Conservation (phyloP, 441 rosid species). For the Pelargonium citronellum region DNA sequence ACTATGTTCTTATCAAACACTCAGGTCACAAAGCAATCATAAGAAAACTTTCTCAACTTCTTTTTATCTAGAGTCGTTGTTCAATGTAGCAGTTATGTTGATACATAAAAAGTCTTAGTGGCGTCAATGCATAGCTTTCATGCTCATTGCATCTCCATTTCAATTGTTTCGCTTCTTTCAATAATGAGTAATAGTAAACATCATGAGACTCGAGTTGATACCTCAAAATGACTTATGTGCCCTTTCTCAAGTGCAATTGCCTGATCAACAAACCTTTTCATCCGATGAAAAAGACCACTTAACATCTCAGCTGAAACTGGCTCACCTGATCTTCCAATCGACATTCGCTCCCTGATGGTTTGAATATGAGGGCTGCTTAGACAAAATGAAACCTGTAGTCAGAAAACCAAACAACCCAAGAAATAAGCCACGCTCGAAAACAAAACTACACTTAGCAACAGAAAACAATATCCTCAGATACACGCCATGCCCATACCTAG, state of each 20-base stretch:
- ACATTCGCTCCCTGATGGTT: constrained; percentile 71
- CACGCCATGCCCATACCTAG: constrained; percentile 40
- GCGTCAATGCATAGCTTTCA: neutral
- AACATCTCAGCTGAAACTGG: constrained; percentile 56
- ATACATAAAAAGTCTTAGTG: too few relatives aligned
- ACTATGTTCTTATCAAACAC: too few relatives aligned
- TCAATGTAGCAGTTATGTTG: too few relatives aligned
- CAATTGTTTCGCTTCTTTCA: neutral
- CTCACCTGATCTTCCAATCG: constrained; percentile 48
- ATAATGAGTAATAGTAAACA: neutral
- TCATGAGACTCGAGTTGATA: constrained; percentile 17
- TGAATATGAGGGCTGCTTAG: constrained; percentile 63
- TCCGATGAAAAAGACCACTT: constrained; percentile 43
- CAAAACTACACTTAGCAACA: neutral
- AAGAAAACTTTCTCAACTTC: too few relatives aligned
- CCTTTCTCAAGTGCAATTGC: constrained; percentile 55
- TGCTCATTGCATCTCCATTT: neutral
- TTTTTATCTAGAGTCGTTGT: too few relatives aligned
- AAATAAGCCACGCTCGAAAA: neutral
- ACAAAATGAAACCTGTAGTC: constrained; percentile 20
- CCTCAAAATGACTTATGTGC: constrained; percentile 82
- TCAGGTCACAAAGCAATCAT: too few relatives aligned
- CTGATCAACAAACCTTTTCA: constrained; percentile 50
- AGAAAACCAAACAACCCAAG: constrained; percentile 8
- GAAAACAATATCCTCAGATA: neutral